A percentile compares a stretch with the other conserved stretches of the same genome.
Conservation (phyloP, 371 early-diverging fungal species). For the Dichotomocladium elegans region DNA sequence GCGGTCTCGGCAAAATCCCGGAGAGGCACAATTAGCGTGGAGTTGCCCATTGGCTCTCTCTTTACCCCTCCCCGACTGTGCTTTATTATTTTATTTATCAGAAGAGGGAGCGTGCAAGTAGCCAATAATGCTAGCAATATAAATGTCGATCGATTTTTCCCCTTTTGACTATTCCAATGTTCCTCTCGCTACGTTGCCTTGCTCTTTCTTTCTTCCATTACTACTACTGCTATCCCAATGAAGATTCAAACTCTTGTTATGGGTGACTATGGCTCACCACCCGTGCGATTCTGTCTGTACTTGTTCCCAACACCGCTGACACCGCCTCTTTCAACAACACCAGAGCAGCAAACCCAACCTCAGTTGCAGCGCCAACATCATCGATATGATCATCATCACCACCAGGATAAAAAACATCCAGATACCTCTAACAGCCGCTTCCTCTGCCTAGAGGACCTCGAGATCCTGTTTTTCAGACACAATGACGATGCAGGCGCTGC, state of each 20-base stretch:
- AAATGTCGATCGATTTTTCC: constrained; percentile 4
- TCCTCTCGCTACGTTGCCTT: constrained; percentile 2
- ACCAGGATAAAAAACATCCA: too few species aligned
- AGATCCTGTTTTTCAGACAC: constrained; percentile 2
- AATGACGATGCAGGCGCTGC: neutral
- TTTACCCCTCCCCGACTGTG: neutral
- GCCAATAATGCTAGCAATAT: constrained; percentile 8
- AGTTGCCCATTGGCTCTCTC: neutral
- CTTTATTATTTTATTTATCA: too few species aligned
- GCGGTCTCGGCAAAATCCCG: neutral
- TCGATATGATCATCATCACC: too few species aligned
- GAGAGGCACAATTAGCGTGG: neutral
- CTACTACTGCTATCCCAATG: constrained; percentile 1
- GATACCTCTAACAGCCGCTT: too few species aligned
- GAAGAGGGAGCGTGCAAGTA: neutral
- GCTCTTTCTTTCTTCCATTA: constrained; percentile 9
- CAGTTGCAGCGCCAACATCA: neutral
- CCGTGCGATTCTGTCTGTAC: constrained; percentile 13
- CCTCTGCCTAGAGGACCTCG: constrained; percentile 16
- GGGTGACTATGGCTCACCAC: constrained; percentile 16
- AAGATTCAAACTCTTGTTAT: constrained; percentile 11
- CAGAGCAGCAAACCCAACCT: neutral
- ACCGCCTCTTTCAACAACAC: constrained; percentile 13
- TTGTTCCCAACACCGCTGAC: constrained; percentile 19
- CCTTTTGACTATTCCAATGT: neutral